Evolutionary conservation across 805 yeast genomes (phyloP).

Genomic region (Lachancea kluyveri): DNA sequence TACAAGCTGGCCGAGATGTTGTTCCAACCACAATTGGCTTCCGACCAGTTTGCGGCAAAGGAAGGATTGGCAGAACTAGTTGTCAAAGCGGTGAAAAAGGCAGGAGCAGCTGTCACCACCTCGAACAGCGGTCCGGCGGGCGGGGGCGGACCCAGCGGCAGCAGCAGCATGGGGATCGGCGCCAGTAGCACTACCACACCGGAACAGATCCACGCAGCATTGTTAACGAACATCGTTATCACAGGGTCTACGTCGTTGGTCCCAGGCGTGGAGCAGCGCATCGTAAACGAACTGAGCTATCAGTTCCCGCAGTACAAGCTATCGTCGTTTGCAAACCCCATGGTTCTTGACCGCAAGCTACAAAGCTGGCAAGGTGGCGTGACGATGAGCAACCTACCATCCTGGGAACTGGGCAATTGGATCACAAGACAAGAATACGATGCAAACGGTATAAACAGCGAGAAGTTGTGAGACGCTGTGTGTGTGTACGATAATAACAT

Average conservation of each 20-base stretch:
- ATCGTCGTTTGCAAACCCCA: conserved; percentile 78
- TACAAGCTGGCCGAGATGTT: conserved; percentile 23
- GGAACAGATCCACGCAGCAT: conserved; percentile 24
- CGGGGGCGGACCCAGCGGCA: conserved; percentile 11
- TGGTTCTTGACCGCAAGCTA: conserved; percentile 62
- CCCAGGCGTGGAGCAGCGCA: conserved; percentile 75
- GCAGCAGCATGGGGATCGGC: conserved; percentile 11
- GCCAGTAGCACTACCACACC: conserved; percentile 17
- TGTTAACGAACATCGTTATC: conserved; percentile 56
- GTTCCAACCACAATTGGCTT: conserved; percentile 23
- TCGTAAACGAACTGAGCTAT: conserved; percentile 47
- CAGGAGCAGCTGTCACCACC: conserved; percentile 21
- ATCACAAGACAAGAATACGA: conserved; percentile 20
- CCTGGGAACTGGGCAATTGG: conserved; percentile 29
- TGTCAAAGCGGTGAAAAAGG: conserved; percentile 22
- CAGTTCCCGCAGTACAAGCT: conserved; percentile 77
- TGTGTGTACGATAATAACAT: too few species aligned
- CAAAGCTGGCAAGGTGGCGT: conserved; percentile 83
- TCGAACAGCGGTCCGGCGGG: conserved; percentile 2
- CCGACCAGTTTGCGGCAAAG: conserved; percentile 12
- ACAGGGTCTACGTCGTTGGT: conserved; percentile 76
- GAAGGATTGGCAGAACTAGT: conserved; percentile 27
- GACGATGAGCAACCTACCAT: conserved; percentile 25
- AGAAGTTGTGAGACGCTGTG: too few species aligned
- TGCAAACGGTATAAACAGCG: too few species aligned